These are phyloP conservation scores for Parachaetomium inaequale DNA, from an alignment of 495 filamentous ascomycete species.

Conservation along the genomic window DNA sequence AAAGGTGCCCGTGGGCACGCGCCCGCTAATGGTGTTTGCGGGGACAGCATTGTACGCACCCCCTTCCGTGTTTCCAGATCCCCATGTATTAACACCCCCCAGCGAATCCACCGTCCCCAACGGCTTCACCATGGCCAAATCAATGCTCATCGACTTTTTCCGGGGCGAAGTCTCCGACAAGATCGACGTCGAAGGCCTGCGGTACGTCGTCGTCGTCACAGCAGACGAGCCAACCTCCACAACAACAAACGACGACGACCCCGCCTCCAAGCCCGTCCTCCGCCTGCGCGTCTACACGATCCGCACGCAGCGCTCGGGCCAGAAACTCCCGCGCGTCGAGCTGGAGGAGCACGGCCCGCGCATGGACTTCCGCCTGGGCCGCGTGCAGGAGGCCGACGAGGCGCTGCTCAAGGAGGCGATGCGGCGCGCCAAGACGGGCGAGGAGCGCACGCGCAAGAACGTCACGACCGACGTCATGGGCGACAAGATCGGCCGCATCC, in stretches of 20 bases:
- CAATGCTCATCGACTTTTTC: conserved; percentile 86
- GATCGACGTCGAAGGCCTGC: conserved; percentile 90
- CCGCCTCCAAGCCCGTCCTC: conserved; percentile 61
- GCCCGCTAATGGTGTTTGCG: conserved; percentile 82
- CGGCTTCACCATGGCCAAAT: conserved; percentile 78
- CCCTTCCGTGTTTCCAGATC: not conserved
- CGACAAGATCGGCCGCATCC: conserved; percentile 92
- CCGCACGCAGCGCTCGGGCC: conserved; percentile 76
- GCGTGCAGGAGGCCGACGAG: conserved; percentile 70
- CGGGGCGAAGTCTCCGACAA: conserved; percentile 61
- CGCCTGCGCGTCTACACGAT: conserved; percentile 84
- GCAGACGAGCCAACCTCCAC: conserved; percentile 61
- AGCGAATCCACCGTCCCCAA: conserved; percentile 67
- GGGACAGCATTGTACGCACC: conserved; percentile 62
- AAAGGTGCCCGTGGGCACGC: conserved; percentile 76
- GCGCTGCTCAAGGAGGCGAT: conserved; percentile 83
- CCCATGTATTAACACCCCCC: not conserved
- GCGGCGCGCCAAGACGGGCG: conserved; percentile 70
- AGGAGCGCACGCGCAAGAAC: conserved; percentile 91
- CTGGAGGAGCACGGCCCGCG: conserved; percentile 93
- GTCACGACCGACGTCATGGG: conserved; percentile 84
- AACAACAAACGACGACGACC: conserved; percentile 41
- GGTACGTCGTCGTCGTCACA: conserved; percentile 78
- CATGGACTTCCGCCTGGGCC: conserved; percentile 87
- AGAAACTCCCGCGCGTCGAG: conserved; percentile 84